phyloP scores from a whole-genome alignment of 495 filamentous ascomycete species.

The Baudoinia panamericana region DNA sequence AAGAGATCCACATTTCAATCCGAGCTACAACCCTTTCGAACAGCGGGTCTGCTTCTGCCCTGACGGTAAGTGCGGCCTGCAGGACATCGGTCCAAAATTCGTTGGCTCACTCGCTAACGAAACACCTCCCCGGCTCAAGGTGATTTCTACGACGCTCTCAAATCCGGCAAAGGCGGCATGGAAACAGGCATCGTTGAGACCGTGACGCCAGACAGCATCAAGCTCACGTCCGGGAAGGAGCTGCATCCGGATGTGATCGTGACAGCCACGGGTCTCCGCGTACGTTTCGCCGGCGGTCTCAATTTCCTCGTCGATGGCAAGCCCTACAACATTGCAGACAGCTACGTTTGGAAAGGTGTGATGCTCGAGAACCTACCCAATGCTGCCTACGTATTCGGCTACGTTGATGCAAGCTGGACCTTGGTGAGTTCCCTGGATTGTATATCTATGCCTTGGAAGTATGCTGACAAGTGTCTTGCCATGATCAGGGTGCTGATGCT shows the following conservation, averaged over 20 bases:
- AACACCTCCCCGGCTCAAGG: too few species aligned
- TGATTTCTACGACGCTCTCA: constrained; percentile 56
- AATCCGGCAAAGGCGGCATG: constrained; percentile 44
- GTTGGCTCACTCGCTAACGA: too few species aligned
- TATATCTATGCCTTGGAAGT: too few species aligned
- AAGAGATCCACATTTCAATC: constrained; percentile 56
- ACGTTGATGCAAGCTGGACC: constrained; percentile 47
- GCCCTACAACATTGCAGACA: constrained; percentile 33
- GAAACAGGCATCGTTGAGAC: constrained; percentile 55
- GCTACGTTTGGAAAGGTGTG: constrained; percentile 44
- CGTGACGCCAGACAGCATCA: constrained; percentile 46
- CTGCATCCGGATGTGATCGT: constrained; percentile 60
- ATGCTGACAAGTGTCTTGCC: too few species aligned
- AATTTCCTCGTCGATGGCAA: constrained; percentile 42
- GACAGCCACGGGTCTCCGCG: constrained; percentile 57
- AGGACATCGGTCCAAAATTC: too few species aligned
- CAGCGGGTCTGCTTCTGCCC: constrained; percentile 62
- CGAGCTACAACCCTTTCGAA: constrained; percentile 57
- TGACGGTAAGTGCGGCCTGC: too few species aligned
- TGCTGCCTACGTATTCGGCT: constrained; percentile 42
- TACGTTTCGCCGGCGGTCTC: constrained; percentile 41
- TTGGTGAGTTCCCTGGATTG: too few species aligned
- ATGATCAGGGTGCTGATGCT: constrained; percentile 45
- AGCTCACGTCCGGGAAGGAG: constrained; percentile 40
- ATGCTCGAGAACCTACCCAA: constrained; percentile 52